Conservation (phyloP, 352 stramenopile species). For the Phytophthora litchii region DNA sequence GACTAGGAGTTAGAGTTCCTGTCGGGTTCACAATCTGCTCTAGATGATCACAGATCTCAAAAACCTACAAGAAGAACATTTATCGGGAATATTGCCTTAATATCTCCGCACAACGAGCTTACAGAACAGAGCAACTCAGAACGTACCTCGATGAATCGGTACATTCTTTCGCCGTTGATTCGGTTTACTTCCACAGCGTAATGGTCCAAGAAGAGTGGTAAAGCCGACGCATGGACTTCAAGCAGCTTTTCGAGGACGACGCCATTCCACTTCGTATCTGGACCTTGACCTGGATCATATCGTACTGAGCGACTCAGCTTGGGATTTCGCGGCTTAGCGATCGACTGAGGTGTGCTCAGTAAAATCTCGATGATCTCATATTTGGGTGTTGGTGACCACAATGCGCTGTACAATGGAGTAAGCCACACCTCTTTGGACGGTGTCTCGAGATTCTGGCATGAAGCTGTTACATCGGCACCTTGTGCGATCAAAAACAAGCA, state of each 20-base stretch:
- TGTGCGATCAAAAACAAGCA: conserved; percentile 46
- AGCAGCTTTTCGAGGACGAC: conserved; percentile 46
- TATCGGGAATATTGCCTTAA: too few species aligned
- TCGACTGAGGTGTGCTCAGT: conserved; percentile 46
- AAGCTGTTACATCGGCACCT: conserved; percentile 46
- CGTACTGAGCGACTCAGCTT: conserved; percentile 38
- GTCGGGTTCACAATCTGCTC: conserved; percentile 48
- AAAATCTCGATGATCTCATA: conserved; percentile 59
- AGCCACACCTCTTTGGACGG: conserved; percentile 43
- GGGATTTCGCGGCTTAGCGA: conserved; percentile 46
- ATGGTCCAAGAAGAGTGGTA: conserved; percentile 55
- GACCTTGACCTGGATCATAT: conserved; percentile 28
- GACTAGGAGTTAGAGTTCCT: conserved; percentile 30
- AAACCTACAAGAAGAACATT: conserved; percentile 27
- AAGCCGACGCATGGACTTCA: conserved; percentile 41
- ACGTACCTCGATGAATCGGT: conserved; percentile 47
- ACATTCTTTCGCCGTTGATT: conserved; percentile 58
- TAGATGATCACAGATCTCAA: conserved; percentile 47
- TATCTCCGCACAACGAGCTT: background rate
- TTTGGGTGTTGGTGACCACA: conserved; percentile 42
- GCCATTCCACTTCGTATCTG: conserved; percentile 51
- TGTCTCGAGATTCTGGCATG: conserved; percentile 46
- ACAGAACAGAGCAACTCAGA: conserved; percentile 3
- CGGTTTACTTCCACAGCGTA: conserved; percentile 49
- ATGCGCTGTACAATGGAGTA: conserved; percentile 50